Base-by-base conservation (phyloP, 164 flowering plant species). In the Piper betle region DNA sequence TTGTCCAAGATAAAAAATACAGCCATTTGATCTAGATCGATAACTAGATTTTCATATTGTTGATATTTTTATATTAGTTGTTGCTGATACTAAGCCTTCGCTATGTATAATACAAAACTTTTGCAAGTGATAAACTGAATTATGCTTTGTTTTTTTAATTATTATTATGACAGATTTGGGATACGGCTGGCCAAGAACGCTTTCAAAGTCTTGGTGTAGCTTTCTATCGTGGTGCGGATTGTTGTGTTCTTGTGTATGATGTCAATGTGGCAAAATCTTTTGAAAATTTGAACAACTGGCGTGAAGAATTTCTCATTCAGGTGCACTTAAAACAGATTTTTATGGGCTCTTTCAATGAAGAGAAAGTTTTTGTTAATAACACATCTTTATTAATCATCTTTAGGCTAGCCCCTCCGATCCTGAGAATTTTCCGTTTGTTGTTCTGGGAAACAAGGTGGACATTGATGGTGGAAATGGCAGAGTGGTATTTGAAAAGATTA, bases 201-300 rank as follows among this genome's bases (percentile, higher is more conserved):
- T 91, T 91, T 68, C 97, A 91, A 69, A 91, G 97, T 67, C 83
- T 91, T 19, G 97, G 97, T 48, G 97, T 91, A 69, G 97, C 97
- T 61, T 91, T 91, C 68, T 91, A 91, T 69, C 83, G 96, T 39
- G 97, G 97, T 72, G 97, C 97, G 61, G 97, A 91, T 73, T 91
- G 96, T 71, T 91, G 97, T 80, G 96, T 91, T 68, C 91, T 91
- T 75, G 97, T 91, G 13, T 88, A 91, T 77, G 96, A 90, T 80
- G 93, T 91, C 42, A 88, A 91, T 72, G 85, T 83, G 38, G 75
- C 73, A 84, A 90, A 87, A 74, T 87, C 97, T 37, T 90, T 90
- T 76, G 93, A 87, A 65, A 84, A 84, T 69, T 82, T 90, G 62
- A 86, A 87, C 73, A 84, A 83, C 64, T 90, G 97, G 97, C 81